These are phyloP conservation scores for Fusarium humuli DNA, from an alignment of 2,329 filamentous ascomycete species.

Conservation along the genomic window DNA sequence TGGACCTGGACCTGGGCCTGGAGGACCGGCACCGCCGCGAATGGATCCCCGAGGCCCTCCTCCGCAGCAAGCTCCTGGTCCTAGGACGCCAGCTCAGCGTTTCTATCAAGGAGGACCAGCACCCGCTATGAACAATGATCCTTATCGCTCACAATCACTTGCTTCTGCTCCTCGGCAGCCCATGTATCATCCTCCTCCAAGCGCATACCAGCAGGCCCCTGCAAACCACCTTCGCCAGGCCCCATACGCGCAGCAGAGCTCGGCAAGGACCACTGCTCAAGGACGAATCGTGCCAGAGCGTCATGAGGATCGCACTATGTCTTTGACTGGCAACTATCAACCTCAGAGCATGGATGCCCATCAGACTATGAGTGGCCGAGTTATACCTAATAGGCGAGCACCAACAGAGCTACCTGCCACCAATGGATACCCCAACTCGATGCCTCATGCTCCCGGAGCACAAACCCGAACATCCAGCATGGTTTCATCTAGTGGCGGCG, in stretches of 20 bases:
- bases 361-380: conserved; percentile 92
- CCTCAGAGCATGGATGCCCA: conserved; percentile 80
- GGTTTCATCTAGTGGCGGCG: conserved; percentile 63
- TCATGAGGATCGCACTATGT: conserved; percentile 94
- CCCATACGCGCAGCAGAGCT: conserved; percentile 72
- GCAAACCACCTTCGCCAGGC: conserved; percentile 83
- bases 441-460: conserved; percentile 61
- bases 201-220: conserved; percentile 71
- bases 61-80: conserved; percentile 56
- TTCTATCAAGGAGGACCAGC: conserved; percentile 69
- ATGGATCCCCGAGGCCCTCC: conserved; percentile 69
- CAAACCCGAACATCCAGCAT: conserved; percentile 72
- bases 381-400: conserved; percentile 79
- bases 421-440: conserved; percentile 53
- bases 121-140: conserved; percentile 81
- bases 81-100: conserved; percentile 63
- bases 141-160: conserved; percentile 93
- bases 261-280: conserved; percentile 87
- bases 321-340: conserved; percentile 81
- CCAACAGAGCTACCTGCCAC: conserved; percentile 56
- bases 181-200: conserved; percentile 74
- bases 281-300: conserved; percentile 91
- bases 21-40: conserved; percentile 68
- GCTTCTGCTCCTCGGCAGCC: conserved; percentile 79
- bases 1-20: conserved; percentile 55